Evolutionary conservation across 1,284 basidiomycete genomes (phyloP), one percentile per base, ranked within the genome.

Genomic region (Ustilago tritici): DNA sequence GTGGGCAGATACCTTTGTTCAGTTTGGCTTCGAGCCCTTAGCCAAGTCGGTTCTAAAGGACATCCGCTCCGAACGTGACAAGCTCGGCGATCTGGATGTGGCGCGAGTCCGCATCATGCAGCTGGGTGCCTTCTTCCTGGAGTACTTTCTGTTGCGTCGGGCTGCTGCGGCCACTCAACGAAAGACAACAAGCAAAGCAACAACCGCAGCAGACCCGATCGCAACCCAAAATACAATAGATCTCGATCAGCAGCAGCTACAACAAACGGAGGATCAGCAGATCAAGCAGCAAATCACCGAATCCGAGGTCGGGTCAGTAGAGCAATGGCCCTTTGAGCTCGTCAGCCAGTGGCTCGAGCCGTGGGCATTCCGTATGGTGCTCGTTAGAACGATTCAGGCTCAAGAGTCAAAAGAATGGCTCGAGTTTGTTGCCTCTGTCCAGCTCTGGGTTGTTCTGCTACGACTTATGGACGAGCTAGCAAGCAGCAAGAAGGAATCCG

Each of bases 321-420:
- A 78, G 15, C 53, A 69, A 3, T 84, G 79, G 79, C 77, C 78
- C 0, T 82, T 84, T 41, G 59, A 67, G 36, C 67, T 82, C 9
- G 76, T 85, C 34, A 68, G 65, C 31, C 62, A 76, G 11, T 85
- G 83, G 83, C 72, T 83, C 38, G 80, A 85, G 59, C 81, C 79
- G 7, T 85, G 84, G 84, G 76, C 83, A 2, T 82, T 85, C 65
- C 75, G 77, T 35, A 80, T 85, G 75, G 83, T 78, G 41, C 76
- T 78, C 2, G 67, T 81, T 14, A 76, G 84, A 14, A 66, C 82
- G 6, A 76, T 75, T 17, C 70, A 76, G 35, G 70, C 84, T 1
- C 71, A 78, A 43, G 81, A 84, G 38, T 68, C 65, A 8, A 72
- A 72, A 31, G 54, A 64, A 19, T 86, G 84, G 84, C 82, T 84